Conservation (phyloP, 208 protist species). For the Borovskyia barvae region DNA sequence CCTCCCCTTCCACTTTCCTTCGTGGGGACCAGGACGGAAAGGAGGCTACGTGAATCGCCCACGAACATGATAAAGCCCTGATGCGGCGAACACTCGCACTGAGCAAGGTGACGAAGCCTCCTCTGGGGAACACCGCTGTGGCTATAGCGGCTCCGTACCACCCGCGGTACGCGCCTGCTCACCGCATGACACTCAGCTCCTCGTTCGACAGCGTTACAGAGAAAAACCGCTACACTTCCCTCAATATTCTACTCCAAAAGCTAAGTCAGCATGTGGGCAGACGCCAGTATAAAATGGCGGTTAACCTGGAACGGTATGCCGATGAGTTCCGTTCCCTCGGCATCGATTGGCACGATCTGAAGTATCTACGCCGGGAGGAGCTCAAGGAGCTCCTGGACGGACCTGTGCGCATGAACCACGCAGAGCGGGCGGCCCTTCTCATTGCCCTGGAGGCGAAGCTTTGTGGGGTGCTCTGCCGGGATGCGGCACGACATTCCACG, state of each 20-base stretch:
- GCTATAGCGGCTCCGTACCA: conserved; percentile 46
- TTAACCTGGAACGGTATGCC: conserved; percentile 40
- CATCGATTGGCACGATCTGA: conserved; percentile 90
- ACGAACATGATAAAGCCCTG: too few species aligned
- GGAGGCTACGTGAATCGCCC: too few species aligned
- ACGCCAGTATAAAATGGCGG: conserved; percentile 83
- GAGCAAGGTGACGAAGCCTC: too few species aligned
- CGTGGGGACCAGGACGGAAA: too few species aligned
- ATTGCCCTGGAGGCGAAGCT: conserved; percentile 64
- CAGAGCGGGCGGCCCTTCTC: conserved; percentile 63
- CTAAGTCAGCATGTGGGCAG: conserved; percentile 79
- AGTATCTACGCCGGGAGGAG: conserved; percentile 59
- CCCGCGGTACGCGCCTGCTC: conserved; percentile 56
- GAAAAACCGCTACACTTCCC: conserved; percentile 75
- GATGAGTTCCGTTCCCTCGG: conserved; percentile 56
- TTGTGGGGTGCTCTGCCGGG: conserved; percentile 79
- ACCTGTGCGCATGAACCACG: conserved; percentile 37
- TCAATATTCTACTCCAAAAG: conserved; percentile 67
- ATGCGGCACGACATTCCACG: conserved; percentile 63
- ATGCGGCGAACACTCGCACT: too few species aligned
- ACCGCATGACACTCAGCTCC: conserved; percentile 61
- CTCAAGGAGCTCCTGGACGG: conserved; percentile 54
- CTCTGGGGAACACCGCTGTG: too few species aligned
- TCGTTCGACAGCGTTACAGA: conserved; percentile 73
- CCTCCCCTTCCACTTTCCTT: too few species aligned